Percentiles rank a stretch among this genome's conserved stretches.
These are phyloP conservation scores for Hypoxylon sp. DNA, from an alignment of 2,329 filamentous ascomycete genomes.

Conservation along the genomic window DNA sequence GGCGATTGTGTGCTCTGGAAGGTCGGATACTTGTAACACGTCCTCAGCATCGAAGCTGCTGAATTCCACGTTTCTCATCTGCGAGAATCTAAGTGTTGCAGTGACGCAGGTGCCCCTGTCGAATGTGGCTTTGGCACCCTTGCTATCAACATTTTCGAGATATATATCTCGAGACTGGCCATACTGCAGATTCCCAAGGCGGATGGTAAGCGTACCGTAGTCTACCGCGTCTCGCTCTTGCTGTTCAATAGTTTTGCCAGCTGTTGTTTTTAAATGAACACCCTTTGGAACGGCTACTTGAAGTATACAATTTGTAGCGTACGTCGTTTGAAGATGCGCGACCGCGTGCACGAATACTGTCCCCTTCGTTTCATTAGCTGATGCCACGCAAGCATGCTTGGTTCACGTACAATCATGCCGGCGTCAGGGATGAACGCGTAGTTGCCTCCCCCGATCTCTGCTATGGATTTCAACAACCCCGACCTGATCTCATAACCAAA, in stretches of 20 bases:
- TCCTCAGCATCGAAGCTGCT: conserved; percentile 30
- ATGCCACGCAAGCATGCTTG: not conserved
- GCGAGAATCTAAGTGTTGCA: conserved; percentile 56
- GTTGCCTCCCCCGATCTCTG: conserved; percentile 69
- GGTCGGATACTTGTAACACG: conserved; percentile 40
- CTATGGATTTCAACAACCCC: conserved; percentile 71
- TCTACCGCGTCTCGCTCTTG: conserved; percentile 45
- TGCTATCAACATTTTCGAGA: conserved; percentile 54
- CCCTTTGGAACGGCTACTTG: conserved; percentile 57
- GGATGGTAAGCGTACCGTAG: conserved; percentile 56
- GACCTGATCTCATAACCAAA: conserved; percentile 67
- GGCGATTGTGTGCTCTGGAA: conserved; percentile 57
- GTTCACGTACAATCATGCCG: conserved; percentile 67
- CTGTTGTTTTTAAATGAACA: conserved; percentile 58
- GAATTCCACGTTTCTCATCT: conserved; percentile 35
- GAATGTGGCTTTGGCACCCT: conserved; percentile 23
- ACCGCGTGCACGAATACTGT: conserved; percentile 75
- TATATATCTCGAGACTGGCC: conserved; percentile 73
- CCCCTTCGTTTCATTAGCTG: conserved; percentile 55
- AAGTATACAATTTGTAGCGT: conserved; percentile 64
- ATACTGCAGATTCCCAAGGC: conserved; percentile 69
- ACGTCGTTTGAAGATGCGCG: conserved; percentile 72
- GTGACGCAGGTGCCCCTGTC: conserved; percentile 51
- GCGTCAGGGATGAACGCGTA: conserved; percentile 74
- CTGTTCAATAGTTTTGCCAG: conserved; percentile 59